These are phyloP conservation scores for Komagataea norvegica DNA, from an alignment of 1,139 yeast genomes.

Conservation along the genomic window DNA sequence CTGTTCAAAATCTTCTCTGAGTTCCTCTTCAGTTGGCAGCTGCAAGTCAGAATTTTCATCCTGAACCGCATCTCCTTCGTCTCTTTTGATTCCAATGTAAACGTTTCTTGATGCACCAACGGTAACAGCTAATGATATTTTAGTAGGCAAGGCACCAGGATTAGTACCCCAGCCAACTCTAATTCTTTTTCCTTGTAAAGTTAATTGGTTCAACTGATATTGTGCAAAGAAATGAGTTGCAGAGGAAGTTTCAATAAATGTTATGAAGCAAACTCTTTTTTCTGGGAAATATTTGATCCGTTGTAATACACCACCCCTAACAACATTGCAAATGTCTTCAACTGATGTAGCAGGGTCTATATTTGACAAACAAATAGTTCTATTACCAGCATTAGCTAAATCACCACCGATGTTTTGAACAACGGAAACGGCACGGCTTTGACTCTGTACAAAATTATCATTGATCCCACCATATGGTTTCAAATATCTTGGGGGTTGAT, in stretches of 20 bases:
- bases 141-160: conserved; percentile 70
- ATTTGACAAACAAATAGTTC: conserved; percentile 75
- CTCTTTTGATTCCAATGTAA: conserved; percentile 59
- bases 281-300: conserved; percentile 67
- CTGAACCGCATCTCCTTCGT: conserved; percentile 33
- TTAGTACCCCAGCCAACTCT: conserved; percentile 88
- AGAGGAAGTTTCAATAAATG: conserved; percentile 74
- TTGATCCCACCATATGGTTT: conserved; percentile 29
- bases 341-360: conserved; percentile 72
- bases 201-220: conserved; percentile 69
- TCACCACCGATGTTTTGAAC: conserved; percentile 68
- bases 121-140: conserved; percentile 71
- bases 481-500: conserved; percentile 7
- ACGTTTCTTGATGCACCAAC: conserved; percentile 81
- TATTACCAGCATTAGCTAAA: conserved; percentile 63
- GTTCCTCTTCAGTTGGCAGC: conserved; percentile 45
- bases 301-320: conserved; percentile 76
- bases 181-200: conserved; percentile 68
- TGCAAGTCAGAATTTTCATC: conserved; percentile 28
- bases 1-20: conserved; percentile 59
- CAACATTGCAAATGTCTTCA: conserved; percentile 80
- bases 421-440: conserved; percentile 68
- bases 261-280: conserved; percentile 76
- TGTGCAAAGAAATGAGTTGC: conserved; percentile 82
- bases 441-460: conserved; percentile 50